phyloP scores from a whole-genome alignment of 1,284 basidiomycete genomes.

The Cutaneotrichosporon sp. region DNA sequence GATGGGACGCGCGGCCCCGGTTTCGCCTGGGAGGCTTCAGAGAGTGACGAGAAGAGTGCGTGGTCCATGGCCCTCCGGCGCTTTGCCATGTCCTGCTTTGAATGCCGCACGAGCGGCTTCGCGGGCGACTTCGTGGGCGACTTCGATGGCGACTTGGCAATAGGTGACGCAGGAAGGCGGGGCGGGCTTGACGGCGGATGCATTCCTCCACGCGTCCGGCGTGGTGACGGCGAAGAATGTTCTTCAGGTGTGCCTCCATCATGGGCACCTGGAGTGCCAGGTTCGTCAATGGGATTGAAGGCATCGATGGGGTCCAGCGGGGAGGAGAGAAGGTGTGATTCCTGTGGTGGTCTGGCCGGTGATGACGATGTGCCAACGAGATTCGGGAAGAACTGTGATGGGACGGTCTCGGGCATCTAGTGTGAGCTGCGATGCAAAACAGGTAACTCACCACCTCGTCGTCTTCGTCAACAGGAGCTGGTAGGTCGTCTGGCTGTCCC shows the following conservation, averaged over 20 bases:
- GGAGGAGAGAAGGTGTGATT: not conserved
- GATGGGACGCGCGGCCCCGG: not conserved
- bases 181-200: not conserved
- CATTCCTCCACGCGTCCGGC: not conserved
- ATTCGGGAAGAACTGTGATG: conserved; percentile 31
- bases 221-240: conserved; percentile 6
- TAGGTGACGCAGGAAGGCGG: not conserved
- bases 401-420: conserved; percentile 27
- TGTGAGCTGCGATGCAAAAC: conserved; percentile 11
- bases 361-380: conserved; percentile 20
- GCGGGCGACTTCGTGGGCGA: conserved; percentile 3
- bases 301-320: not conserved
- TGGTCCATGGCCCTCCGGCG: not conserved
- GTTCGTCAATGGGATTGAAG: not conserved
- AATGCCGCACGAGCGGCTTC: conserved; percentile 13
- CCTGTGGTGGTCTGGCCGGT: not conserved
- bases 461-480: conserved; percentile 15
- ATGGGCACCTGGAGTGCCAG: not conserved
- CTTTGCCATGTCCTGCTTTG: not conserved
- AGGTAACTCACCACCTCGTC: conserved; percentile 26
- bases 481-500: not conserved
- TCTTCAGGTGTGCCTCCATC: not conserved
- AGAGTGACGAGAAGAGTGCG: conserved; percentile 12
- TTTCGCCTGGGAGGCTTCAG: not conserved
- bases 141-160: conserved; percentile 1